Conservation (phyloP, 2,329 filamentous ascomycete genomes). For the Daldinia sp. region DNA sequence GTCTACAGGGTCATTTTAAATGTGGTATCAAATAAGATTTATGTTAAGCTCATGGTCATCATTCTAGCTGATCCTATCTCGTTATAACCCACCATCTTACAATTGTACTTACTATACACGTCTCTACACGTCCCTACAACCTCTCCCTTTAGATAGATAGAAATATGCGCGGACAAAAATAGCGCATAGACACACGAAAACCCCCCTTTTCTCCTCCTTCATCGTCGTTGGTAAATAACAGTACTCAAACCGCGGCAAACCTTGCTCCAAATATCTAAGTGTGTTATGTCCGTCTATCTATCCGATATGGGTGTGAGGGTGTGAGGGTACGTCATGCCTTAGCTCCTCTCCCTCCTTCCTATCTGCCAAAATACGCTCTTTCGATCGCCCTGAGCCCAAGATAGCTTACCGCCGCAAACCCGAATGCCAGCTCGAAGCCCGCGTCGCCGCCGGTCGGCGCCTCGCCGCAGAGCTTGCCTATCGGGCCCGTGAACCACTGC, state of each 20-base stretch:
- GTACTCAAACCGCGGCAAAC: not conserved
- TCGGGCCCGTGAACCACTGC: constrained; percentile 75
- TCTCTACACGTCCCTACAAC: not conserved
- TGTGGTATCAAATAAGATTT: not conserved
- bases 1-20: not conserved
- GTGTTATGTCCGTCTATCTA: not conserved
- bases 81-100: constrained; percentile 3
- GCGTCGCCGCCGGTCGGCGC: constrained; percentile 46
- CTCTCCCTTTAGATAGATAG: constrained; percentile 1
- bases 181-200: constrained; percentile 1
- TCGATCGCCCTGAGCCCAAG: constrained; percentile 42
- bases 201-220: too few relatives aligned
- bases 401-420: constrained; percentile 43
- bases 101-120: constrained; percentile 5
- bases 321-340: too few relatives aligned
- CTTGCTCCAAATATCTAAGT: not conserved
- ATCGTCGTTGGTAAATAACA: not conserved
- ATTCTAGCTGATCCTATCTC: constrained; percentile 2
- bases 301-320: not conserved
- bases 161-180: not conserved
- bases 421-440: constrained; percentile 48
- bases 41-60: not conserved
- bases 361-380: constrained; percentile 35
- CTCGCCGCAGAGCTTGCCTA: constrained; percentile 70
- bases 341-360: not conserved